Evolutionary conservation across 176 grass and related monocot species (phyloP).

Genomic region (Coix lacrymajobi): DNA sequence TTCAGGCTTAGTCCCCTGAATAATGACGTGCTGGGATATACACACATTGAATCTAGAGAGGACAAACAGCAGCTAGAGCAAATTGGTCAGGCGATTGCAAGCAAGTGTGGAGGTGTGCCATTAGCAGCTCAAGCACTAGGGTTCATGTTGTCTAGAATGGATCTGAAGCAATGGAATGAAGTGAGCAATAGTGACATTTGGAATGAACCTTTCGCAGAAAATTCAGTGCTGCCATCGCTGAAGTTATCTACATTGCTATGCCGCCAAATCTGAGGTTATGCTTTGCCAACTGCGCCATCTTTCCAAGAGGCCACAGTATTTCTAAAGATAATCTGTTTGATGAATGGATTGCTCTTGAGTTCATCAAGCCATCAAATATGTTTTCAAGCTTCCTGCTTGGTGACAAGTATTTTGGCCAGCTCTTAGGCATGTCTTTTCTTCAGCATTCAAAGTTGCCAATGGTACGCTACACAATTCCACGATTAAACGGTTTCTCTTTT

Average conservation of each 20-base stretch:
- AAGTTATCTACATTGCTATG: conserved; percentile 5
- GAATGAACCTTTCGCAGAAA: neutral
- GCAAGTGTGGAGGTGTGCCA: neutral
- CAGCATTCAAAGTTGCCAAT: neutral
- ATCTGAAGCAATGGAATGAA: neutral
- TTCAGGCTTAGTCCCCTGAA: neutral
- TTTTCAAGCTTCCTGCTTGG: neutral
- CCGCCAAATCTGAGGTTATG: neutral
- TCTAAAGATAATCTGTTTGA: conserved; percentile 9
- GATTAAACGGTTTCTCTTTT: neutral
- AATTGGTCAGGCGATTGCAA: neutral
- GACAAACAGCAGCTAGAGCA: neutral
- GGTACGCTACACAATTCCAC: neutral
- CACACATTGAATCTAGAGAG: neutral
- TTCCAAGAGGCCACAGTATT: neutral
- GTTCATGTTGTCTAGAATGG: neutral
- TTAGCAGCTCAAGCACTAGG: neutral
- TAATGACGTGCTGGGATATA: neutral
- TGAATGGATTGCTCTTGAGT: conserved; percentile 27
- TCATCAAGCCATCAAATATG: conserved; percentile 6
- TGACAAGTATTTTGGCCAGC: neutral
- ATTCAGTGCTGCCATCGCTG: neutral
- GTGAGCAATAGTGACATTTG: neutral
- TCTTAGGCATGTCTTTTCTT: neutral
- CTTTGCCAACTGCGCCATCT: conserved; percentile 13